Percentiles rank a stretch among this genome's conserved stretches.
These are phyloP conservation scores for Darksidea phi DNA, from an alignment of 495 filamentous ascomycete genomes.

Conservation along the genomic window DNA sequence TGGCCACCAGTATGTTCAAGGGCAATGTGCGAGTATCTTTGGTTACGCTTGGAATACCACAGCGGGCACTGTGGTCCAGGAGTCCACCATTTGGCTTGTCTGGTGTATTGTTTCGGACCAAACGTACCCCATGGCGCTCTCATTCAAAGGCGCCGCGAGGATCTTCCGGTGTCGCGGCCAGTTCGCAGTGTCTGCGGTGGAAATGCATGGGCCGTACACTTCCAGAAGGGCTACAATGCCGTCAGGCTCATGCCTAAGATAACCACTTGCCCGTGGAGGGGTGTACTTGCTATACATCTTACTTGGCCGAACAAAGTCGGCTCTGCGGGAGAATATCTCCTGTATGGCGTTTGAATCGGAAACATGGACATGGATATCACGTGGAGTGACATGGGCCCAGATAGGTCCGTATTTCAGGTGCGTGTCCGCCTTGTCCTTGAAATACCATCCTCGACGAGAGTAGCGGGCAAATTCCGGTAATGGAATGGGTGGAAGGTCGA, in stretches of 20 bases:
- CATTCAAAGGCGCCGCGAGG: conserved; percentile 16
- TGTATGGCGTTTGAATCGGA: not conserved
- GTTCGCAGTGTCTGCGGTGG: not conserved
- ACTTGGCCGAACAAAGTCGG: not conserved
- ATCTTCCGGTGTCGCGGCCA: conserved; percentile 24
- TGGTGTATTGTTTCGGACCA: conserved; percentile 33
- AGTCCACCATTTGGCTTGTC: conserved; percentile 43
- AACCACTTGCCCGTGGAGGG: not conserved
- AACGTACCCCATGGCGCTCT: conserved; percentile 10
- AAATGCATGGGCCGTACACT: not conserved
- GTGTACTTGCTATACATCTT: not conserved
- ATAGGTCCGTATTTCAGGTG: not conserved
- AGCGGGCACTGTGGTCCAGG: conserved; percentile 35
- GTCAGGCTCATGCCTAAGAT: not conserved
- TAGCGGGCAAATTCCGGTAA: not conserved
- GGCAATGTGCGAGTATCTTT: conserved; percentile 42
- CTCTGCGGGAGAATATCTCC: not conserved
- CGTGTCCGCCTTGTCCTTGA: not conserved
- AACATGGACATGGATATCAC: not conserved
- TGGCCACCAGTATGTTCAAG: conserved; percentile 43
- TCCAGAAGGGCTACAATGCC: not conserved
- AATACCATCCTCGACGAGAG: not conserved
- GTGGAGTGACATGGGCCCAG: not conserved
- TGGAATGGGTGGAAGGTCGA: too few relatives aligned
- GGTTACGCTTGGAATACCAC: conserved; percentile 21